phyloP scores from a whole-genome alignment of 2,329 filamentous ascomycete species.

The Neurospora sp. region DNA sequence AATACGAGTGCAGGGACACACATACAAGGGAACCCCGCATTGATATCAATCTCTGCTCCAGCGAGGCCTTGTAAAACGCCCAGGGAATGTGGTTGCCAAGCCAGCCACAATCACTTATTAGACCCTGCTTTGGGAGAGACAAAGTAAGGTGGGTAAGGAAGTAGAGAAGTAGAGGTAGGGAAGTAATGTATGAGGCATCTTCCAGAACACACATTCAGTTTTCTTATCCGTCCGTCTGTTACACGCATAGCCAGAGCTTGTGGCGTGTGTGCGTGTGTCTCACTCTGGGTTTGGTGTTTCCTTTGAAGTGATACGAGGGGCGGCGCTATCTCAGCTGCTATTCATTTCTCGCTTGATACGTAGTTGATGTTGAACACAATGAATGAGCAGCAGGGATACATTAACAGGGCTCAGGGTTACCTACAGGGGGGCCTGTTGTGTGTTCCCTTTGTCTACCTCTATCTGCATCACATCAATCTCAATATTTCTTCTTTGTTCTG shows the following conservation, averaged over 20 bases:
- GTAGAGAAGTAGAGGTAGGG: not conserved
- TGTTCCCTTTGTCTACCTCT: not conserved
- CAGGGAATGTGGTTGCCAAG: not conserved
- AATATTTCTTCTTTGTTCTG: not conserved
- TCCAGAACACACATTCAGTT: not conserved
- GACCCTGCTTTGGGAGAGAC: not conserved
- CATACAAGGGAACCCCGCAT: not conserved
- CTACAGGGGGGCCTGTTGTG: not conserved
- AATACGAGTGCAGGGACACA: not conserved
- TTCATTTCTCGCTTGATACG: not conserved
- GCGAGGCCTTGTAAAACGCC: not conserved
- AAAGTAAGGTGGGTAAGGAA: not conserved
- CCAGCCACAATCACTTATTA: not conserved
- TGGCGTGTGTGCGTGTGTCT: not conserved
- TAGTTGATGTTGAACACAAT: not conserved
- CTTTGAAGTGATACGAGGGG: not conserved
- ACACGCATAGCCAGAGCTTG: not conserved
- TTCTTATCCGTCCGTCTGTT: not conserved
- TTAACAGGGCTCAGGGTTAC: not conserved
- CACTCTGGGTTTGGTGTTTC: not conserved
- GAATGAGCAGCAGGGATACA: not conserved
- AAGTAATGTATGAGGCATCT: not conserved
- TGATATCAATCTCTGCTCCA: not conserved
- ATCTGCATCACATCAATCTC: not conserved
- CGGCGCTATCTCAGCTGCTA: not conserved